Percentiles rank a stretch among this genome's conserved stretches.
phyloP scores from a whole-genome alignment of 768 basidiomycete species.

The Tremella mesenterica region DNA sequence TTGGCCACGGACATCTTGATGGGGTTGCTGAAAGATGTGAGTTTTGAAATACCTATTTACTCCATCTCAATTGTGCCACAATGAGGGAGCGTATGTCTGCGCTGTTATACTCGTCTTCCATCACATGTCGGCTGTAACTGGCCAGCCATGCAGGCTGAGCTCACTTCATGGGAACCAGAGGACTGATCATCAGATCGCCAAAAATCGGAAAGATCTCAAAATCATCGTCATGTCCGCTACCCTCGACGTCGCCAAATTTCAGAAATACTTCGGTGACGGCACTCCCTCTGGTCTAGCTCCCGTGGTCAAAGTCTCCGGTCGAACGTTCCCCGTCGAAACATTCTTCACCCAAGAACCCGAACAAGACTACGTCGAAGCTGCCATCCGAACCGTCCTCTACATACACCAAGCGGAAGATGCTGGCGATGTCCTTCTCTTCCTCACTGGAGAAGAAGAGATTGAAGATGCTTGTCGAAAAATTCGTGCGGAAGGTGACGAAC shows the following conservation, averaged over 20 bases:
- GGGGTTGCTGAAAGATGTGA: constrained; percentile 74
- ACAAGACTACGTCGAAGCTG: constrained; percentile 92
- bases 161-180: neutral
- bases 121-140: neutral
- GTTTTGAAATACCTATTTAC: constrained; percentile 3
- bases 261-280: constrained; percentile 68
- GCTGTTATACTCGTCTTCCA: too few species aligned
- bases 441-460: constrained; percentile 97
- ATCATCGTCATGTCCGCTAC: constrained; percentile 99
- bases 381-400: constrained; percentile 91
- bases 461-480: constrained; percentile 93
- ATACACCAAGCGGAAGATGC: constrained; percentile 92
- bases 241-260: constrained; percentile 91
- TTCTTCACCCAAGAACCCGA: constrained; percentile 66
- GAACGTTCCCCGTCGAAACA: constrained; percentile 70
- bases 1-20: constrained; percentile 97
- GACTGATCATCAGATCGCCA: constrained; percentile 50
- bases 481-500: constrained; percentile 77
- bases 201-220: constrained; percentile 77
- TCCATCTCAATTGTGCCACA: too few species aligned
- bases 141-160: too few species aligned
- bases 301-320: constrained; percentile 80
- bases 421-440: constrained; percentile 86
- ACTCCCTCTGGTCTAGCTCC: constrained; percentile 54
- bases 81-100: too few species aligned